phyloP scores from a whole-genome alignment of 148 eudicot genomes.

The Tetragonia tetragonoides region DNA sequence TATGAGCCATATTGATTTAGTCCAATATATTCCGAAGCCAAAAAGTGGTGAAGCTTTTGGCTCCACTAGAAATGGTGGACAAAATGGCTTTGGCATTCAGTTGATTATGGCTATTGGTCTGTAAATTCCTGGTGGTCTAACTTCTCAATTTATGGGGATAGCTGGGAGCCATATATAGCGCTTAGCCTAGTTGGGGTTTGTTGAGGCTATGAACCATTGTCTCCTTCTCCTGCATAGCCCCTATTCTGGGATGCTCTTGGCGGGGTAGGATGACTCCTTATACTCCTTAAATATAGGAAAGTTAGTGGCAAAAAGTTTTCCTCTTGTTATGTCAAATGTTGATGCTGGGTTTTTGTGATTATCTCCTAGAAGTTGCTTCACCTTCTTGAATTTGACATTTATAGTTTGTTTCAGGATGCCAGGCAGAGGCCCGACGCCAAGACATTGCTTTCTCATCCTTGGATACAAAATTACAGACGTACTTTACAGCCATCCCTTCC shows the following conservation, averaged over 20 bases:
- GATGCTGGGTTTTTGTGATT: neutral
- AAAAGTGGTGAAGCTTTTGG: no score
- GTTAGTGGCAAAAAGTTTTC: neutral
- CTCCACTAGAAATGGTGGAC: no score
- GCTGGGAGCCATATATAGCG: neutral
- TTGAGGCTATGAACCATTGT: neutral
- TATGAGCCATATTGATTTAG: no score
- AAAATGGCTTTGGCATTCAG: neutral
- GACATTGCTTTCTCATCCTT: constrained; percentile 88
- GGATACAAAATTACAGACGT: constrained; percentile 94
- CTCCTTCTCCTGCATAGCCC: neutral
- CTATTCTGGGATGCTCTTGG: neutral
- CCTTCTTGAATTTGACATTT: constrained; percentile 24
- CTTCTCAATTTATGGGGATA: neutral
- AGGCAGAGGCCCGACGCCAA: constrained; percentile 98
- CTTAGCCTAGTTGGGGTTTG: neutral
- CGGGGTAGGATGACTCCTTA: neutral
- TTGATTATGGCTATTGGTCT: neutral
- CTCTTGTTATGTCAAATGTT: no score
- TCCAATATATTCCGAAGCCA: no score
- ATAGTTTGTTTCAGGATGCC: constrained; percentile 74
- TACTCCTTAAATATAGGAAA: neutral
- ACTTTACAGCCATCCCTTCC: constrained; percentile 79
- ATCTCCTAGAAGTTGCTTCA: neutral
- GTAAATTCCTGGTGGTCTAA: neutral